Percentiles rank a stretch among this genome's conserved stretches.
Conservation (phyloP, 768 basidiomycete genomes). For the Pisolithus tinctorius region DNA sequence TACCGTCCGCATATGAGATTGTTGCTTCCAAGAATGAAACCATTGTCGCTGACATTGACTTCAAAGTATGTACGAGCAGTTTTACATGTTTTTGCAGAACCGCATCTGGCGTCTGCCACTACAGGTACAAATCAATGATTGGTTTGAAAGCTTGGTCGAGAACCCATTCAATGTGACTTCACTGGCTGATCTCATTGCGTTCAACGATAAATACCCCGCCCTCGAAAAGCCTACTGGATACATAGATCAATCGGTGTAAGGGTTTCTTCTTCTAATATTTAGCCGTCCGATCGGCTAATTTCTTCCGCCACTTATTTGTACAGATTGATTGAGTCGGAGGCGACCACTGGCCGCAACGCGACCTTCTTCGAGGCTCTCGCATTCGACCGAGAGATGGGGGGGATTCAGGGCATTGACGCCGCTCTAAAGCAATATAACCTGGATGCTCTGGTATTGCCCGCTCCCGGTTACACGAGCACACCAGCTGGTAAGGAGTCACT, state of each 20-base stretch:
- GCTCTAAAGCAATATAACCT: slow-evolving; percentile 37
- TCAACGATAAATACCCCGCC: slow-evolving; percentile 43
- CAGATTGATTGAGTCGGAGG: slow-evolving; percentile 19
- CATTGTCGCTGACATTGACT: slow-evolving; percentile 47
- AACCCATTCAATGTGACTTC: slow-evolving; percentile 56
- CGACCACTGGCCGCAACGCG: slow-evolving; percentile 22
- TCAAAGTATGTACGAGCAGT: slow-evolving; percentile 40
- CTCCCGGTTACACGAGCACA: slow-evolving; percentile 15
- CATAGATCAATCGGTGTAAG: slow-evolving; percentile 28
- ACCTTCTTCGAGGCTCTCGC: slow-evolving; percentile 40
- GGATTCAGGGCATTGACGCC: slow-evolving; percentile 47
- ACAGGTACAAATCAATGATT: slow-evolving; percentile 31
- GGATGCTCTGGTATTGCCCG: slow-evolving; percentile 46
- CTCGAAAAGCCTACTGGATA: slow-evolving; percentile 39
- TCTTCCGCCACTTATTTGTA: neutral
- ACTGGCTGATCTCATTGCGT: slow-evolving; percentile 51
- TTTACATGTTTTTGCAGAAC: too few species aligned
- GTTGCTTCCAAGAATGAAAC: slow-evolving; percentile 46
- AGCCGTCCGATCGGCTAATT: slow-evolving; percentile 18
- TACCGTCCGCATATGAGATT: slow-evolving; percentile 40
- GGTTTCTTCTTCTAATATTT: neutral
- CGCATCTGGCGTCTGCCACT: neutral
- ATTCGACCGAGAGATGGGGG: slow-evolving; percentile 39
- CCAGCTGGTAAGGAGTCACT: slow-evolving; percentile 12
- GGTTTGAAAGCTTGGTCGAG: slow-evolving; percentile 37